A percentile compares a stretch with the other conserved stretches of the same genome.
These are phyloP conservation scores for Ophiostoma himal-ulmi DNA, from an alignment of 2,329 filamentous ascomycete species.

Conservation along the genomic window DNA sequence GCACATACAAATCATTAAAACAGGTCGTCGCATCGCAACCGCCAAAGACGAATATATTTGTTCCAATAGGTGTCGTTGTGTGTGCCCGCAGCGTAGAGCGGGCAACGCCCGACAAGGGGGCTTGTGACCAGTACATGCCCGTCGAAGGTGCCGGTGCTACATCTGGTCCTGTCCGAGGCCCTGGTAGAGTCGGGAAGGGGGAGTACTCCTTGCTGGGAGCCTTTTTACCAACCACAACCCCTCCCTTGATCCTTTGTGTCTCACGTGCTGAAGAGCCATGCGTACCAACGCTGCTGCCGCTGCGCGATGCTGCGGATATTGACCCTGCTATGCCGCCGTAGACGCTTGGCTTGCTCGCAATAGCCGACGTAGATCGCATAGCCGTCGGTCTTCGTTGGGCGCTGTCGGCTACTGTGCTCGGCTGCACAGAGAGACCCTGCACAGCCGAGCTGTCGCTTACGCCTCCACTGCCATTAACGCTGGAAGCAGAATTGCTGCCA, in stretches of 20 bases:
- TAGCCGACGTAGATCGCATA: conserved; percentile 50
- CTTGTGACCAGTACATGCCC: conserved; percentile 67
- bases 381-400: conserved; percentile 39
- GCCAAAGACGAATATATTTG: conserved; percentile 63
- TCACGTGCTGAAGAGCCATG: background rate
- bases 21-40: conserved; percentile 61
- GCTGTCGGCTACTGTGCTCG: conserved; percentile 28
- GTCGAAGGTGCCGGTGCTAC: conserved; percentile 59
- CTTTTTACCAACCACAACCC: conserved; percentile 23
- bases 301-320: background rate
- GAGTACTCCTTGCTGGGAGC: conserved; percentile 35
- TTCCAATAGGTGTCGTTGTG: conserved; percentile 60
- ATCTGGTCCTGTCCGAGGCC: conserved; percentile 51
- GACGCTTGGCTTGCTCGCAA: conserved; percentile 35
- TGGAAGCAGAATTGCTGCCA: conserved; percentile 27
- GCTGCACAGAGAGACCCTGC: background rate
- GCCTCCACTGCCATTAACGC: conserved; percentile 25
- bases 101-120: conserved; percentile 56
- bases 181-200: conserved; percentile 52
- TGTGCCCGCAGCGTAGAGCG: conserved; percentile 60
- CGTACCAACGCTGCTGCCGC: background rate
- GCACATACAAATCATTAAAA: conserved; percentile 64
- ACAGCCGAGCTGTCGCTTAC: conserved; percentile 16
- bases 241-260: background rate
- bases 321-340: conserved; percentile 17